Base-by-base conservation (phyloP, 371 early-diverging fungal genomes). In the Batkoa obscura region DNA sequence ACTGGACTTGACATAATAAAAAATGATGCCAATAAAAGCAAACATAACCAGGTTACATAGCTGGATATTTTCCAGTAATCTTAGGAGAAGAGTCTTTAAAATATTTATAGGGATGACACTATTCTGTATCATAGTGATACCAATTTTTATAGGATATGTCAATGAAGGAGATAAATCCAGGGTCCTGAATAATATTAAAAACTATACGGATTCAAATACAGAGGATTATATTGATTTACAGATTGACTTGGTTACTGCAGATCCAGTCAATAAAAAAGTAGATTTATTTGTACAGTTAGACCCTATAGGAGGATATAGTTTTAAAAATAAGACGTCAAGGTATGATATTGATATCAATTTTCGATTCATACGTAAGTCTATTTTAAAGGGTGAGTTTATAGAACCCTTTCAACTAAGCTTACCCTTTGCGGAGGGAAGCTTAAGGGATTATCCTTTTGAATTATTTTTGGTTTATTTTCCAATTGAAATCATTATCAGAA, bases 391-490 rank as follows among this genome's bases (percentile, higher is more conserved):
- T 15, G 4, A 31, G 31, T 34, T 33, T 1, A 43, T 52, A 12
- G 33, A 38, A 15, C 23, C 4, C 1, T 47, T 34, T 37, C 62
- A 62, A 47, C 59, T 66, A 13, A 64, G 64, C 1, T 62, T 66
- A 60, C 64, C 67, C 0, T 64, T 64, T 43, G 62, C 51, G 54
- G 60, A 60, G 35, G 66, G 67, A 12, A 63, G 59, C 3, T 58
- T 62, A 3, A 61, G 62, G 35, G 64, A 66, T 34, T 66, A 66
- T 13, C 67, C 64, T 0, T 63, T 66, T 46, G 67, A 66, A 32
- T 48, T 62, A 0, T 66, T 63, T 59, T 8, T 13, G 13, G 52
- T 34, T 5, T n/a, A 34, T 17, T 34, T 51, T 36, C 52, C 36
- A n/a, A 51, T 51, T 10, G 15, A 17, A 51, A 51, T 36, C n/a